These are phyloP conservation scores for Ceratocystis papillata DNA, from an alignment of 2,329 filamentous ascomycete species.

Conservation along the genomic window DNA sequence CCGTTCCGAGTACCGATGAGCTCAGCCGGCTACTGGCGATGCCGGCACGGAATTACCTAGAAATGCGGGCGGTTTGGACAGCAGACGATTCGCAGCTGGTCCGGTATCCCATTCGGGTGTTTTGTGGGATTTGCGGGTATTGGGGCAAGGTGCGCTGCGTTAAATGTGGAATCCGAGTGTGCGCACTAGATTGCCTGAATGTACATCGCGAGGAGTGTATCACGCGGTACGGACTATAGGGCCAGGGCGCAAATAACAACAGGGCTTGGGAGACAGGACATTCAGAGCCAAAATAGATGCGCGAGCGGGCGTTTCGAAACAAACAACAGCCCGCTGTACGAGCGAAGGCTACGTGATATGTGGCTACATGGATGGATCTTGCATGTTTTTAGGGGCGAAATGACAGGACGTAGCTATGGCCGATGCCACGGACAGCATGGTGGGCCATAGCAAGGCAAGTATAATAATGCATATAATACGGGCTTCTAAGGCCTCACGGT, in stretches of 20 bases:
- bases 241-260: not conserved
- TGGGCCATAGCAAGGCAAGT: too few relatives aligned
- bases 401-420: too few relatives aligned
- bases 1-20: conserved; percentile 48
- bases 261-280: conserved; percentile 5
- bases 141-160: conserved; percentile 67
- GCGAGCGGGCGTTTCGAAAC: not conserved
- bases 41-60: conserved; percentile 57
- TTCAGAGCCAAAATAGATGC: not conserved
- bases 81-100: conserved; percentile 29
- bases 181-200: conserved; percentile 63
- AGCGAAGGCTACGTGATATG: too few relatives aligned
- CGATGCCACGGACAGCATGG: too few relatives aligned
- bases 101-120: conserved; percentile 49
- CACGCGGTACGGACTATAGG: conserved; percentile 47
- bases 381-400: too few relatives aligned
- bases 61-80: conserved; percentile 44
- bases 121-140: conserved; percentile 73
- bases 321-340: too few relatives aligned
- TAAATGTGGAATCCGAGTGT: conserved; percentile 69
- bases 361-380: too few relatives aligned
- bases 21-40: conserved; percentile 52
- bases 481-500: too few relatives aligned
- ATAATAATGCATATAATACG: too few relatives aligned
- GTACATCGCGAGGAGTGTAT: conserved; percentile 62